Percentiles rank a stretch among this genome's conserved stretches.
Evolutionary conservation across 805 yeast genomes (phyloP).

Genomic region (Grigorovia jiainica): DNA sequence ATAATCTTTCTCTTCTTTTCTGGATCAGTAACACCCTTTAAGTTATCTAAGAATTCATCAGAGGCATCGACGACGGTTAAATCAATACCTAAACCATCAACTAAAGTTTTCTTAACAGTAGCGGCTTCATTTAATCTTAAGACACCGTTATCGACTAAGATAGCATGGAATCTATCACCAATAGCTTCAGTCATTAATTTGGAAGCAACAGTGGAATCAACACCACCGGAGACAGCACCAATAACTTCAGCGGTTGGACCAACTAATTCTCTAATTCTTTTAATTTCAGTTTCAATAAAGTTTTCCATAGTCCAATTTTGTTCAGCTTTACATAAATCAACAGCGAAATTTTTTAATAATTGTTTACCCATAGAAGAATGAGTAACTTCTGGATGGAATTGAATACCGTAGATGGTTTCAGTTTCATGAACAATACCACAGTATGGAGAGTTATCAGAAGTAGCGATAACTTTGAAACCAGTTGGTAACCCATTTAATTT

Average conservation of each 20-base stretch:
- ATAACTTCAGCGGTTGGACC: constrained; percentile 98
- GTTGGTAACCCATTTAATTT: constrained; percentile 83
- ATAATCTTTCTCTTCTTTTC: constrained; percentile 98
- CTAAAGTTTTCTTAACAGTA: constrained; percentile 78
- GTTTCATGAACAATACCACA: constrained; percentile 80
- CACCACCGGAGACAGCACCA: constrained; percentile 99
- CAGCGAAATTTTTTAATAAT: constrained; percentile 85
- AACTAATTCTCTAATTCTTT: constrained; percentile 80
- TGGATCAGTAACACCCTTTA: constrained; percentile 94
- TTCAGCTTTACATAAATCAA: constrained; percentile 73
- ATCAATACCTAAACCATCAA: constrained; percentile 90
- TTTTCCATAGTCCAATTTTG: constrained; percentile 98
- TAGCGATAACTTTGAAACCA: constrained; percentile 82
- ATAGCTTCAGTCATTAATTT: constrained; percentile 96
- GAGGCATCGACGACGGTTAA: constrained; percentile 90
- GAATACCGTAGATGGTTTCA: constrained; percentile 82
- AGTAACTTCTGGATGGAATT: constrained; percentile 98
- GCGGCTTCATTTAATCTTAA: constrained; percentile 91
- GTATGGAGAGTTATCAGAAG: constrained; percentile 88
- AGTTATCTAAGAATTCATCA: constrained; percentile 75
- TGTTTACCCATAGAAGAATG: constrained; percentile 88
- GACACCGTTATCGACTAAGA: constrained; percentile 95
- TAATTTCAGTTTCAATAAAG: constrained; percentile 92
- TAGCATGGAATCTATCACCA: constrained; percentile 98
- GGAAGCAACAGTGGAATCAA: constrained; percentile 98